Evolutionary conservation across 805 yeast species (phyloP), one percentile per base, ranked within the genome.

Genomic region (Wickerhamiella domercqiae): DNA sequence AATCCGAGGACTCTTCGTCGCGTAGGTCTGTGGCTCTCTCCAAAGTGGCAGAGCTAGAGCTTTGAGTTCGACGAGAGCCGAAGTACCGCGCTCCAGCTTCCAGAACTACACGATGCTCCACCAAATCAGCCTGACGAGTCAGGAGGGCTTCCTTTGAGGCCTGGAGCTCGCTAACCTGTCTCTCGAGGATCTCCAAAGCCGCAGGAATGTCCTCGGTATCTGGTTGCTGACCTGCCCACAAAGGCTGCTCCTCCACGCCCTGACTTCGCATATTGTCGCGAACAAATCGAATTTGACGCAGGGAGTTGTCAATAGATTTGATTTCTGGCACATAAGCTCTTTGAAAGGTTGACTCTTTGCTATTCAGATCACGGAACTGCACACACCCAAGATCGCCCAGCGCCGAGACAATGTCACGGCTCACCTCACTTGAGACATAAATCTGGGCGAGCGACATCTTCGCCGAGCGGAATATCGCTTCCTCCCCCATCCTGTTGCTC

Each of bases 381-480:
- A 90, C 70, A 42, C 73, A 63, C 19, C 94, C 93, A 54, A 82
- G 64, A 47, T 81, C 83, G 3, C 98, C 99, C 26, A 90, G 63
- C 20, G 81, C 72, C 40, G 82, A 71, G n/a, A 84, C 77, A 28
- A 83, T 73, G 42, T 84, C 93, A 45, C 96, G 67, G 5, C 94
- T 73, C 32, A 80, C 76, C 60, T 90, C 99, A 20, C 81, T 75
- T 6, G 97, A 87, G 42, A 90, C 73, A 57, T 82, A 87, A 48
- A 90, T 66, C 63, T 90, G 95, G 37, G 87, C 79, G 50, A 86
- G 70, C 35, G 93, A 73, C 97, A 90, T 93, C 53, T 81, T 93
- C 77, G 97, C 97, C 40, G 97, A 86, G 67, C 62, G 57, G 55
- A 57, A 57, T 43, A 57, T 49, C 28, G 62, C 62, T 49, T 57